Percentiles rank a stretch among this genome's conserved stretches.
Evolutionary conservation across 73 alveolate species (phyloP).

Genomic region (Stentor roeselii): DNA sequence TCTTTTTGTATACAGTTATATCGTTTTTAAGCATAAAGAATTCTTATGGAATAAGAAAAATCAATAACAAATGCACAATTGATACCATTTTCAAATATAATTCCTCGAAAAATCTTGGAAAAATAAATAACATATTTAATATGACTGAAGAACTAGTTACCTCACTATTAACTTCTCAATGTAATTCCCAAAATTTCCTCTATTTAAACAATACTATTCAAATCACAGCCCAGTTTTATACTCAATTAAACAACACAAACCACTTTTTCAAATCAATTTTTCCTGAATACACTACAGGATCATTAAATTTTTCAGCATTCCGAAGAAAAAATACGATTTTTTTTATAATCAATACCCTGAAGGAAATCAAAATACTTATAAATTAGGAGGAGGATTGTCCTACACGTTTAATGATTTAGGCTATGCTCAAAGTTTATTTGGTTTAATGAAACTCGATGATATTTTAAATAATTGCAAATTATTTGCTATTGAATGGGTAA

Average conservation of each 20-base stretch:
- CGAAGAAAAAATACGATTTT: not conserved
- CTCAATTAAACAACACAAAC: not conserved
- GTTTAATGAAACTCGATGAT: not conserved
- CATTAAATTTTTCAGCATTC: not conserved
- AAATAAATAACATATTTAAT: no score
- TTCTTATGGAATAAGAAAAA: not conserved
- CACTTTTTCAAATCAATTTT: no score
- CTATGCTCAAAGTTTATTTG: not conserved
- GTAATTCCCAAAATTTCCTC: not conserved
- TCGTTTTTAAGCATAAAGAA: no score
- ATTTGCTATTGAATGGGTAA: not conserved
- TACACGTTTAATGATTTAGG: not conserved
- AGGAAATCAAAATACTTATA: no score
- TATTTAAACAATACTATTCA: not conserved
- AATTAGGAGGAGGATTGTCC: not conserved
- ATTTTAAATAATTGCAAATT: not conserved
- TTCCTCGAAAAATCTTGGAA: not conserved
- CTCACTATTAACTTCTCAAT: not conserved
- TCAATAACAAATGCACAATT: no score
- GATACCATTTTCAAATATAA: no score
- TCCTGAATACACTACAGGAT: not conserved
- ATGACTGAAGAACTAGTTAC: no score
- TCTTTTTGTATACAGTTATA: no score
- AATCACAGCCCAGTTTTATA: conserved; percentile 27
- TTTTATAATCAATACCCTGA: no score